phyloP scores from a whole-genome alignment of 2,329 filamentous ascomycete genomes.

The Ascochyta lentis region DNA sequence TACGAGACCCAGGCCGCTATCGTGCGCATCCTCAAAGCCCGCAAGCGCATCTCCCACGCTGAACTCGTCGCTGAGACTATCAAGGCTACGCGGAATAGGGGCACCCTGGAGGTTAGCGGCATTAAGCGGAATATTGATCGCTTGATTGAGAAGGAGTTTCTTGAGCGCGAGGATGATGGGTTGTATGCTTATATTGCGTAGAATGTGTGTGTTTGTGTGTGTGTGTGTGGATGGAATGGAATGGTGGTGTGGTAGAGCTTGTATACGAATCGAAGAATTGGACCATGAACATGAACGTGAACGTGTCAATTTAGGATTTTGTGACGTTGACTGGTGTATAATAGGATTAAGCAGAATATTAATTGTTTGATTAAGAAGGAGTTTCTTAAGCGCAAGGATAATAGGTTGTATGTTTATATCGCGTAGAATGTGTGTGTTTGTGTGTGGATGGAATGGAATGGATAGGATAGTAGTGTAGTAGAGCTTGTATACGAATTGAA shows the following conservation, averaged over 20 bases:
- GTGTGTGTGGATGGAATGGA: background rate
- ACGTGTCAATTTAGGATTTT: too few species aligned
- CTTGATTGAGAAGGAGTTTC: conserved; percentile 58
- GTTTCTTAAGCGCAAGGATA: conserved; percentile 48
- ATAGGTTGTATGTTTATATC: conserved; percentile 54
- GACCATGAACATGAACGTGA: too few species aligned
- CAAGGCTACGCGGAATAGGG: conserved; percentile 83
- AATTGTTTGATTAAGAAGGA: conserved; percentile 71
- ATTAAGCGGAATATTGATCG: conserved; percentile 99
- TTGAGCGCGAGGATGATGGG: conserved; percentile 48
- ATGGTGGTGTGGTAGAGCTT: background rate
- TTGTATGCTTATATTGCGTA: conserved; percentile 57
- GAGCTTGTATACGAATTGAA: too few species aligned
- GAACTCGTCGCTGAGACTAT: conserved; percentile 93
- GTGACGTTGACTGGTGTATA: too few species aligned
- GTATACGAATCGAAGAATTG: too few species aligned
- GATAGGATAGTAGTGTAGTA: background rate
- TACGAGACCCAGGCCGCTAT: conserved; percentile 98
- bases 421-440: conserved; percentile 37
- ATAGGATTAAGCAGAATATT: conserved; percentile 92
- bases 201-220: background rate
- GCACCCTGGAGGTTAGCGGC: conserved; percentile 81
- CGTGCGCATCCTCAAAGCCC: conserved; percentile 94
- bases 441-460: background rate
- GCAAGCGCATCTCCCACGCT: conserved; percentile 85